Conservation (phyloP, 2,329 filamentous ascomycete genomes). For the Colletotrichum sp. region DNA sequence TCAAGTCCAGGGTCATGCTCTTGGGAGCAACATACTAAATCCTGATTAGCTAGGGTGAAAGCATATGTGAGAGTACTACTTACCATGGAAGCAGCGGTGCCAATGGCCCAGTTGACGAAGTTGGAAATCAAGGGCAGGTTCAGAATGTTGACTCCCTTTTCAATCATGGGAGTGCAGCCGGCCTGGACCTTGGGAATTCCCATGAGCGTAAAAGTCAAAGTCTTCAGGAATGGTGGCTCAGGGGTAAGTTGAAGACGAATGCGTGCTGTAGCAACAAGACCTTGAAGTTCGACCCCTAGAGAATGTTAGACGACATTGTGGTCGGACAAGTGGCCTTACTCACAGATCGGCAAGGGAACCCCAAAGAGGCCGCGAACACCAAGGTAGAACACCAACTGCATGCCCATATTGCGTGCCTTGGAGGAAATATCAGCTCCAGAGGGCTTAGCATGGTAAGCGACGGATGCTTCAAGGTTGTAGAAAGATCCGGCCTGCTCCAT, state of each 20-base stretch:
- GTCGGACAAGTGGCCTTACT: conserved; percentile 25
- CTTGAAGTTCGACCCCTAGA: conserved; percentile 72
- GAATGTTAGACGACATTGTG: conserved; percentile 56
- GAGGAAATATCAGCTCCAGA: conserved; percentile 72
- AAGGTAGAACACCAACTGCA: conserved; percentile 86
- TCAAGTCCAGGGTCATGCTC: conserved; percentile 88
- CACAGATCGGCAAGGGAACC: conserved; percentile 82
- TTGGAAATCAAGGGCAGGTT: conserved; percentile 93
- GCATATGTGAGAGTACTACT: rapidly evolving
- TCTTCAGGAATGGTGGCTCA: conserved; percentile 90
- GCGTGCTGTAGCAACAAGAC: conserved; percentile 73
- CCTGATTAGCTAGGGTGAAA: background rate
- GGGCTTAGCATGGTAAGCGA: conserved; percentile 82
- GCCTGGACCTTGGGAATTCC: conserved; percentile 89
- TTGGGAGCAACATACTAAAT: conserved; percentile 84
- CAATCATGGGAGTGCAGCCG: conserved; percentile 90
- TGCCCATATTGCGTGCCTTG: conserved; percentile 76
- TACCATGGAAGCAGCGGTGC: conserved; percentile 77
- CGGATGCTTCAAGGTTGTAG: conserved; percentile 80
- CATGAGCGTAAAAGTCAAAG: conserved; percentile 92
- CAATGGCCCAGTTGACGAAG: conserved; percentile 96
- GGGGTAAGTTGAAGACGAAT: conserved; percentile 78
- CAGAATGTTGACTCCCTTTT: conserved; percentile 86
- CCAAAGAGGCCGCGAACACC: conserved; percentile 89
- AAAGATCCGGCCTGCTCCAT: conserved; percentile 90